Percentiles rank a stretch among this genome's conserved stretches.
Evolutionary conservation across 2,329 filamentous ascomycete genomes (phyloP).

Genomic region (Fusarium poae): DNA sequence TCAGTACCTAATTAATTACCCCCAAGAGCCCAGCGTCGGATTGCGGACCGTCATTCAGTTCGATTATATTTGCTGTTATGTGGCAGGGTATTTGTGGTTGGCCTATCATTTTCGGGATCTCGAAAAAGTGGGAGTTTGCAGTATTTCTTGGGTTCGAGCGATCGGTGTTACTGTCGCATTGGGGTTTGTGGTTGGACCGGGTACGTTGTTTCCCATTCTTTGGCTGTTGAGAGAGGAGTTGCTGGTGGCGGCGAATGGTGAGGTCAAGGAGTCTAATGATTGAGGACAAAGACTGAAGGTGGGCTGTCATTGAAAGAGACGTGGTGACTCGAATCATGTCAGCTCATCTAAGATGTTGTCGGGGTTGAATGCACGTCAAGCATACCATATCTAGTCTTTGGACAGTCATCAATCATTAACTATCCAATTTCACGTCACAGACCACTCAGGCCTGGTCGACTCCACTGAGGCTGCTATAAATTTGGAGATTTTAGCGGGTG

Average conservation of each 20-base stretch:
- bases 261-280: neutral
- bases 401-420: neutral
- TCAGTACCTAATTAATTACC: slow-evolving; percentile 38
- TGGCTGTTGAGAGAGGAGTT: slow-evolving; percentile 44
- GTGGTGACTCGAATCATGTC: too few relatives aligned
- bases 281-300: neutral
- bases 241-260: neutral
- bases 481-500: neutral
- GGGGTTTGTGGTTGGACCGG: slow-evolving; percentile 23
- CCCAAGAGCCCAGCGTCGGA: slow-evolving; percentile 22
- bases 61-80: slow-evolving; percentile 46
- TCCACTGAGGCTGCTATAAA: neutral
- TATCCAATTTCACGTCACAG: neutral
- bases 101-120: slow-evolving; percentile 44
- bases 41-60: slow-evolving; percentile 48
- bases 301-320: neutral
- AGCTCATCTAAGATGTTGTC: neutral
- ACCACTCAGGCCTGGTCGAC: neutral
- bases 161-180: slow-evolving; percentile 10
- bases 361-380: neutral
- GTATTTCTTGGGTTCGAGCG: slow-evolving; percentile 14
- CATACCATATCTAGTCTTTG: fast-evolving
- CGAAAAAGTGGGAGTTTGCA: slow-evolving; percentile 34
- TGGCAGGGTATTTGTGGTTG: slow-evolving; percentile 44
- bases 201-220: slow-evolving; percentile 31